Base-by-base conservation (phyloP, 106 monocot genomes). In the Dendrobium officinale region DNA sequence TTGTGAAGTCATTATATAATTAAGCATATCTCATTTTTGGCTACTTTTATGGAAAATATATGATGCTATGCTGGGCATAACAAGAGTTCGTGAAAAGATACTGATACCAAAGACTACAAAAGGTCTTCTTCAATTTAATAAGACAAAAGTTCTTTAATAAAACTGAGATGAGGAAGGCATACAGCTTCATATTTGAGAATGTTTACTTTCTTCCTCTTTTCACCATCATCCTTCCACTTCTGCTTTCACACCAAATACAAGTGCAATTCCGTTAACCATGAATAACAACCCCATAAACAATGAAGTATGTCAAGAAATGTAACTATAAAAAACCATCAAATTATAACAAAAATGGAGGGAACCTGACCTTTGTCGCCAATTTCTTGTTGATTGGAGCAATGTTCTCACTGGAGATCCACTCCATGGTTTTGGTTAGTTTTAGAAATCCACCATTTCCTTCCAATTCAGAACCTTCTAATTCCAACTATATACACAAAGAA, bases 121-220 rank as follows among this genome's bases (percentile, higher is more conserved):
- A 22, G 24, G 22, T 8, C 6, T 64, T 64, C 26, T 64, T 26
- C 9, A n/a, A 64, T 13, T 64, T 64, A 13, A 64, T 22, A 6
- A 33, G 33, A 72, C 15, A 37, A 26, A 13, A 72, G 27, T 4
- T 10, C 9, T 72, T 43, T 31, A 74, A 74, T 20, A 73, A 43
- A 45, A 73, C 13, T 22, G 66, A 7, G 44, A 70, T 29, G 67
- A 44, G 3, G 72, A 44, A 79, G 80, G 72, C 86, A 74, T 89
- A 97, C 96, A 79, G 90, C 90, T 83, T 87, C 92, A 86, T 97
- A 97, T 85, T 83, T 81, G 31, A 97, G 82, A 84, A 94, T 76
- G 80, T 92, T 94, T 77, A 97, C 81, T 79, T 92, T 87, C 90
- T 85, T 97, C 79, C 87, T 81, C 78, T 86, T 90, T 33, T 94